Conservation (phyloP, 331 rosid species). For the Pyracantha coccinea region DNA sequence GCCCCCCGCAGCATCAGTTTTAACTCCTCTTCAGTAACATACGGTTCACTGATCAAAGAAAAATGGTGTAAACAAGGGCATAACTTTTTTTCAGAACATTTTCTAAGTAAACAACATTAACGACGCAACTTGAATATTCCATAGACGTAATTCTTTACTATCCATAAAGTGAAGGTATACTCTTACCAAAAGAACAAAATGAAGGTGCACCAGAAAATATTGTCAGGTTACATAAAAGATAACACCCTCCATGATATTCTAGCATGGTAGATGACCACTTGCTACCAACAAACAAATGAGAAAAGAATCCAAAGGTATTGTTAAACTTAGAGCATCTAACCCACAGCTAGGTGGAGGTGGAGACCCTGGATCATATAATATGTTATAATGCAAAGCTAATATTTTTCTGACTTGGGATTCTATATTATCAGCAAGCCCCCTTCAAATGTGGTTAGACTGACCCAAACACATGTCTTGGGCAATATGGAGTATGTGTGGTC, state of each 20-base stretch:
- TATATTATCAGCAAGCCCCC: not conserved
- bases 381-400: not conserved
- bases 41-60: constrained; percentile 69
- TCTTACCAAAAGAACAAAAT: not conserved
- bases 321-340: not conserved
- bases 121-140: not conserved
- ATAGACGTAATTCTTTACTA: not conserved
- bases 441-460: not conserved
- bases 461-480: not conserved
- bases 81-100: not conserved
- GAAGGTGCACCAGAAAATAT: not conserved
- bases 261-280: not conserved
- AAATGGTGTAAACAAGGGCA: constrained; percentile 14
- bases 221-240: not conserved
- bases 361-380: not conserved
- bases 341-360: not conserved
- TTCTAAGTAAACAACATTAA: not conserved
- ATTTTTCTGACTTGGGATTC: not conserved
- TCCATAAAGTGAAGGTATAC: not conserved
- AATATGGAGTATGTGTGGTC: not conserved
- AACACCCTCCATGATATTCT: not conserved
- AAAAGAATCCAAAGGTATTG: not conserved
- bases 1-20: constrained; percentile 98
- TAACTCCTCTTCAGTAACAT: constrained; percentile 95
- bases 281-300: not conserved